phyloP scores from a whole-genome alignment of 163 green algal genomes.

The Scenedesmus sp. region DNA sequence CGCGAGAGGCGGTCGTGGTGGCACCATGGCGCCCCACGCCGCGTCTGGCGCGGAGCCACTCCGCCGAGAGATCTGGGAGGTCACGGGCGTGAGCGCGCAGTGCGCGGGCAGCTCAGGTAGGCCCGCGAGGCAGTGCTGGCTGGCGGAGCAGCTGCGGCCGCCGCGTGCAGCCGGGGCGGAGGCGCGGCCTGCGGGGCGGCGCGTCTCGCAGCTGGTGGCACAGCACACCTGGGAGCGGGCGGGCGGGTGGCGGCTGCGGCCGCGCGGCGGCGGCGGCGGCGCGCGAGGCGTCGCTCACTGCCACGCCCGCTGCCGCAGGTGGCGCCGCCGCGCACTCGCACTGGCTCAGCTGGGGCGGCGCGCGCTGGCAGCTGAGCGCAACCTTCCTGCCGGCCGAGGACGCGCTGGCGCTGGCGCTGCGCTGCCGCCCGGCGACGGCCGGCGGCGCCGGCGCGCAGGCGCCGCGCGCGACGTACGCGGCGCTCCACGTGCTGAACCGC shows the following conservation, averaged over 20 bases:
- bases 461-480: background rate
- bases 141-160: background rate
- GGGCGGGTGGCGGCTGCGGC: too few species aligned
- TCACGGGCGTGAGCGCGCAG: background rate
- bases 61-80: slow-evolving; percentile 17
- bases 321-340: slow-evolving; percentile 15
- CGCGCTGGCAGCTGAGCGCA: slow-evolving; percentile 4
- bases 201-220: too few species aligned
- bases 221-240: too few species aligned
- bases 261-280: too few species aligned
- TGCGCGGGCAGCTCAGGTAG: background rate
- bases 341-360: slow-evolving; percentile 25
- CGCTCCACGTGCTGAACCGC: background rate
- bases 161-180: too few species aligned
- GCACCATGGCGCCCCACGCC: slow-evolving; percentile 5
- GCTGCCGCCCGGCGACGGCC: background rate
- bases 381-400: background rate
- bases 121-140: background rate
- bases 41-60: background rate
- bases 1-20: too few species aligned
- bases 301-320: too few species aligned
- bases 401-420: background rate
- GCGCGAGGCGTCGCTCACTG: too few species aligned
- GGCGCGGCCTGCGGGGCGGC: too few species aligned
- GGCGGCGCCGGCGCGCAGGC: background rate